Base-by-base conservation (phyloP, 768 basidiomycete species). In the Tylopilus rubrobrunneus region DNA sequence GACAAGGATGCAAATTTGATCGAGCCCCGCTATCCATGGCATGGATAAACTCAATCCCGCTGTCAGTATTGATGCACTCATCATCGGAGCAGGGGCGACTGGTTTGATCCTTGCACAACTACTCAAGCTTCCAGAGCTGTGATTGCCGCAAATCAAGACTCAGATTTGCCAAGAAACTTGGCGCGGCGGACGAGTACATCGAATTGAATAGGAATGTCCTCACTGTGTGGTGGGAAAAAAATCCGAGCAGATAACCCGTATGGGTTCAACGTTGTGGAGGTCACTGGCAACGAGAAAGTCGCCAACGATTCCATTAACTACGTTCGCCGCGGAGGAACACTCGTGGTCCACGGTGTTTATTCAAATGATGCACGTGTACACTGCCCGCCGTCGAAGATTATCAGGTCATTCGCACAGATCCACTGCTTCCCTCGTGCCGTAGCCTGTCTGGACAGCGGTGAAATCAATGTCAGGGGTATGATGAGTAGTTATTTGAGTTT, bases 391-490 rank as follows among this genome's bases (percentile, higher is more conserved):
- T 80, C 83, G 27, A 90, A 87, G 76, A 90, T 92, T 62, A 86
- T 92, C 57, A 87, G 89, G 11, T 92, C 90, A 0, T 92, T 92
- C 74, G 85, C 90, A 5, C 90, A 92, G 61, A 85, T 82, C 1
- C 83, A 78, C 73, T 91, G 90, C 70, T 93, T 95, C 81, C 89
- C 90, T 40, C 83, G 92, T 7, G 89, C 90, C 5, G 84, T 93
- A 42, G 85, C 84, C 3, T 92, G 92, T 65, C 80, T 93, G 27
- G 91, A 94, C 59, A 81, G 81, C 56, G 87, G 89, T 15, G 92
- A 89, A 74, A 76, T 93, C 62, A 85, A 79, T 43, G 80, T 87
- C 23, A 84, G 86, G 65, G 88, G 85, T 21, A 87, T 90, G 76
- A 86, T 87, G 49, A 39, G 55, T 36, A 42, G 23, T 34, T 7